phyloP scores from a whole-genome alignment of 345 rosid species.

The Hibiscus syriacus region DNA sequence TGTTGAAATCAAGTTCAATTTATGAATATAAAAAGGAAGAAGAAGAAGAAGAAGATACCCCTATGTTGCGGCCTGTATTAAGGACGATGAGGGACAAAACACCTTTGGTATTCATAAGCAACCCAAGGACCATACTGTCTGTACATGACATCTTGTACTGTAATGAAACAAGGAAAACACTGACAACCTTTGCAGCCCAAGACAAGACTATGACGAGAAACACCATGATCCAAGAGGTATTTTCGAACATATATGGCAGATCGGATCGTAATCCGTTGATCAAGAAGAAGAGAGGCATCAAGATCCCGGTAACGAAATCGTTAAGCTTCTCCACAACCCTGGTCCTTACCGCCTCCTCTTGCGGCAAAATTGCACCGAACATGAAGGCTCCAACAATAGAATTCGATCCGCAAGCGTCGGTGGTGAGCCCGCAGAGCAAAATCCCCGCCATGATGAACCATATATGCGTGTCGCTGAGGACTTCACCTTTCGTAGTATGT shows the following conservation, averaged over 20 bases:
- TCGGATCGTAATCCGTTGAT: conserved; percentile 31
- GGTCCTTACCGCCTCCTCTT: conserved; percentile 22
- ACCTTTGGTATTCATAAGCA: conserved; percentile 69
- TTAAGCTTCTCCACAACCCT: conserved; percentile 36
- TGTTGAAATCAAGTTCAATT: too few species aligned
- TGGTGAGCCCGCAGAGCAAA: conserved; percentile 30
- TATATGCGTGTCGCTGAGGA: conserved; percentile 30
- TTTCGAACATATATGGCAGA: neutral
- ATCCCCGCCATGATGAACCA: conserved; percentile 40
- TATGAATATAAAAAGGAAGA: neutral
- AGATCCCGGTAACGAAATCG: conserved; percentile 29
- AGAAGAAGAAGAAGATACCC: conserved; percentile 15
- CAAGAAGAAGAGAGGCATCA: conserved; percentile 49
- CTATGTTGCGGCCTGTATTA: conserved; percentile 36
- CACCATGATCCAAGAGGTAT: neutral
- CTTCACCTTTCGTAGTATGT: conserved; percentile 22
- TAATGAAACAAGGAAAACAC: conserved; percentile 26
- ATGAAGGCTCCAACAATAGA: conserved; percentile 58
- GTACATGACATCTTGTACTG: conserved; percentile 15
- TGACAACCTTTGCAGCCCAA: conserved; percentile 31
- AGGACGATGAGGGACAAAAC: conserved; percentile 41
- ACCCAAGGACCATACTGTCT: conserved; percentile 29
- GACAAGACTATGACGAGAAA: conserved; percentile 11
- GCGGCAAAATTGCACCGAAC: conserved; percentile 55
- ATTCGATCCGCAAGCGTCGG: conserved; percentile 42